Conservation (phyloP, 2,329 filamentous ascomycete genomes). For the Coniochaeta ligniaria region DNA sequence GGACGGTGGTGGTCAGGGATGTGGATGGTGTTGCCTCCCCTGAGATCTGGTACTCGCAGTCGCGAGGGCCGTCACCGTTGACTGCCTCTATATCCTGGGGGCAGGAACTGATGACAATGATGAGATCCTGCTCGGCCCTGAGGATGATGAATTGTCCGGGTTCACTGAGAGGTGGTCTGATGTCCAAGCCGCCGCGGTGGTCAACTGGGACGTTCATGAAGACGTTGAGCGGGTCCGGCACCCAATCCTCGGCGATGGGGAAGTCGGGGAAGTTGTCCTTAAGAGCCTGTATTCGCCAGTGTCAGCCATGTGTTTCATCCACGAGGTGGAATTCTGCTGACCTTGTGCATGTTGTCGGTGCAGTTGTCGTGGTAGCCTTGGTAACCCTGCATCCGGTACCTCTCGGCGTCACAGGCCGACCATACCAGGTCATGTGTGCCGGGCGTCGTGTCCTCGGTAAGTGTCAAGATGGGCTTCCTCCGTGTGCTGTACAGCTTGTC, state of each 20-base stretch:
- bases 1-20: not conserved
- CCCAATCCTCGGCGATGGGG: slow-evolving; percentile 20
- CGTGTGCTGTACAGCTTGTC: slow-evolving; percentile 27
- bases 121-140: slow-evolving; percentile 24
- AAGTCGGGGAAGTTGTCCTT: slow-evolving; percentile 16
- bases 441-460: slow-evolving; percentile 26
- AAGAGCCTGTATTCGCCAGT: slow-evolving; percentile 11
- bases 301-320: not conserved
- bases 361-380: slow-evolving; percentile 31
- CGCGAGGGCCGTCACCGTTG: slow-evolving; percentile 25
- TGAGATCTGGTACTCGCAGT: slow-evolving; percentile 19
- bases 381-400: slow-evolving; percentile 28
- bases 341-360: slow-evolving; percentile 27
- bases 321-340: not conserved
- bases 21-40: not conserved
- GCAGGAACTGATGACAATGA: slow-evolving; percentile 33
- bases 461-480: slow-evolving; percentile 25
- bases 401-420: slow-evolving; percentile 29
- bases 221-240: slow-evolving; percentile 32
- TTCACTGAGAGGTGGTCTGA: slow-evolving; percentile 23
- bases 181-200: slow-evolving; percentile 22
- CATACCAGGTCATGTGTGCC: slow-evolving; percentile 32
- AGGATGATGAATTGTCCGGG: slow-evolving; percentile 26
- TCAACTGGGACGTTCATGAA: slow-evolving; percentile 35
- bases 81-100: slow-evolving; percentile 30